Base-by-base conservation (phyloP, 495 filamentous ascomycete genomes). In the Xylaria palmicola region DNA sequence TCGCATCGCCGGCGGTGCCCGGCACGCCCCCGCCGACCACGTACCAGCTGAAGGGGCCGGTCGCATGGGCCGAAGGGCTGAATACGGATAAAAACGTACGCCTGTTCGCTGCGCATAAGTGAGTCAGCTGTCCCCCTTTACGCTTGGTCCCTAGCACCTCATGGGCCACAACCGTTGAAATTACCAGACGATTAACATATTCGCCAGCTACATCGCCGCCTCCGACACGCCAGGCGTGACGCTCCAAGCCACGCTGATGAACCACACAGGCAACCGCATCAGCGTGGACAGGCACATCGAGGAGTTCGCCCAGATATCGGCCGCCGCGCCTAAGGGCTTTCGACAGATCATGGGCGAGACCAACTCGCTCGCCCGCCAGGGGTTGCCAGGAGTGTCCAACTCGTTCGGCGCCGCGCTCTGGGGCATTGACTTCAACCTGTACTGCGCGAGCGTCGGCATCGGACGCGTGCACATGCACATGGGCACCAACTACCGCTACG, bases 371-470 rank as follows among this genome's bases (percentile, higher is more conserved):
- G 86, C 85, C 72, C 82, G 85, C 70, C 75, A 89, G 74, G 87
- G 87, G 56, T 75, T 75, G 1, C 83, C 83, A 0, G 86, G 86
- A 0, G 74, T 89, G 12, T 87, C 85, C 39, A 87, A 90, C 73
- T 77, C 85, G 3, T 90, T 90, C 70, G 88, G 87, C 45, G 87
- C 87, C 12, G 86, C 87, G 0, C 82, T 90, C 30, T 90, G 87
- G 88, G 83, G 75, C 34, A 66, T 88, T 10, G 86, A 90, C 67
- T 90, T 88, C 76, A 83, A 82, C 64, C 75, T 88, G 15, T 83
- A 81, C 65, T 77, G 78, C 50, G 87, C 86, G 3, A 74, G 79
- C 8, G 77, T 78, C 7, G 81, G 79, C 30, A 85, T 89, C 76
- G 72, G 72, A 12, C 79, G 85, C 44, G 77, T 85, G 6, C 83